phyloP scores from a whole-genome alignment of 2,329 filamentous ascomycete genomes.

The Fusarium sp. region DNA sequence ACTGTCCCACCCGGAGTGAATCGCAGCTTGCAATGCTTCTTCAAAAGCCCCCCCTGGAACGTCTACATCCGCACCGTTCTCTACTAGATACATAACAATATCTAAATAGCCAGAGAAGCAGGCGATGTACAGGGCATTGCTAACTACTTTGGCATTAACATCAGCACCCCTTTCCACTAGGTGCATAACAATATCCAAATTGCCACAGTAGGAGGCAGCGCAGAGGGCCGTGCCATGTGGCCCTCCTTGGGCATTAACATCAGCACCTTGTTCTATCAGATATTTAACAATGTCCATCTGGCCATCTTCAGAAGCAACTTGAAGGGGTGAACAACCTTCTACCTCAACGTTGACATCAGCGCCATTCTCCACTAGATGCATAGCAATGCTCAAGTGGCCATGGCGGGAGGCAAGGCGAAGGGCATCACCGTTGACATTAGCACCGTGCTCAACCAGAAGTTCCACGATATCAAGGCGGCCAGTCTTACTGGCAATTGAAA shows the following conservation, averaged over 20 bases:
- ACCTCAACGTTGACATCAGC: fast-evolving
- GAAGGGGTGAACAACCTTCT: fast-evolving
- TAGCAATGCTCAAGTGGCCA: background rate
- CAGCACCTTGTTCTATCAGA: too few relatives aligned
- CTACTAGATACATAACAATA: background rate
- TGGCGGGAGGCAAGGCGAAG: too few relatives aligned
- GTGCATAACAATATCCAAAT: background rate
- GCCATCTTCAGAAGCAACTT: background rate
- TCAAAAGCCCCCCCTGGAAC: background rate
- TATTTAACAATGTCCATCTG: background rate
- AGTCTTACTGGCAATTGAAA: fast-evolving
- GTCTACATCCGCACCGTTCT: background rate
- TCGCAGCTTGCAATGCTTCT: too few relatives aligned
- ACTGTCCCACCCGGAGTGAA: too few relatives aligned
- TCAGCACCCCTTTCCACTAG: background rate
- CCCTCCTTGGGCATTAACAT: too few relatives aligned
- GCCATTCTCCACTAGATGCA: background rate
- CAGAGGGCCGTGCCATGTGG: too few relatives aligned
- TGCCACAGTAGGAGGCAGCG: too few relatives aligned
- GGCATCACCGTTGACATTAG: background rate
- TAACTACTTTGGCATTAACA: background rate
- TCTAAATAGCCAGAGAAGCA: fast-evolving
- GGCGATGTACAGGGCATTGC: background rate
- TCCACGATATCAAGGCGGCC: fast-evolving
- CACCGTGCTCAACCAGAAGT: background rate